Evolutionary conservation across 108 stramenopile genomes (phyloP), one percentile per base, ranked within the genome.

Genomic region (Skeletonema tropicum): DNA sequence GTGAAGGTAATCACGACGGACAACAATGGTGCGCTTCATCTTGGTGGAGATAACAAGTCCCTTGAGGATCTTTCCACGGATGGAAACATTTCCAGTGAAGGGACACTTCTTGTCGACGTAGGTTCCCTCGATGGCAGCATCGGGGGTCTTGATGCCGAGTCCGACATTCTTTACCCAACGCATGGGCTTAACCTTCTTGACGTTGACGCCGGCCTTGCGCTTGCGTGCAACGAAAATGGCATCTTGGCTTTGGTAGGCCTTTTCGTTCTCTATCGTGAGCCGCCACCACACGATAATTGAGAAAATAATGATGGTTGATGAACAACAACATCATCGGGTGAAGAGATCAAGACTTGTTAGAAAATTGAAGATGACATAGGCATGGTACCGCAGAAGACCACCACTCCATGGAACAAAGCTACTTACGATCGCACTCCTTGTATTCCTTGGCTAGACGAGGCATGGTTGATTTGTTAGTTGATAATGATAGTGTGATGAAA

Each of bases 21-120:
- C 97, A 79, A 99, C 92, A 79, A 98, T 85, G 38, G 99, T 99
- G 86, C 97, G 91, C 87, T 95, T 97, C 99, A 99, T 99, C 96
- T 99, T 99, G 85, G 96, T 97, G 84, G 98, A 98, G 83, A 99
- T 92, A 74, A 98, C 97, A 60, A 98, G 88, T 66, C 98, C 99
- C 94, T 97, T 96, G 36, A 97, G 83, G 71, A 99, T 98, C 83
- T 97, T 93, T 80, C 99, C 99, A 68, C 98, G 95, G 83, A 97
- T 97, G 72, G 95, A 94, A 33, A 98, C 99, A 81, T 99, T 96
- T 74, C 99, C 99, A 45, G 98, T 98, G 94, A 99, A 99, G 83
- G 99, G 99, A 94, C 98, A 99, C 94, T 99, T 99, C 91, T 98
- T 99, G 95, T 99, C 99, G 38, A 99, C 97, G 86, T 96, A 99